Percentiles rank a stretch among this genome's conserved stretches.
phyloP scores from a whole-genome alignment of 768 basidiomycete genomes.

The Russula ochroleuca region DNA sequence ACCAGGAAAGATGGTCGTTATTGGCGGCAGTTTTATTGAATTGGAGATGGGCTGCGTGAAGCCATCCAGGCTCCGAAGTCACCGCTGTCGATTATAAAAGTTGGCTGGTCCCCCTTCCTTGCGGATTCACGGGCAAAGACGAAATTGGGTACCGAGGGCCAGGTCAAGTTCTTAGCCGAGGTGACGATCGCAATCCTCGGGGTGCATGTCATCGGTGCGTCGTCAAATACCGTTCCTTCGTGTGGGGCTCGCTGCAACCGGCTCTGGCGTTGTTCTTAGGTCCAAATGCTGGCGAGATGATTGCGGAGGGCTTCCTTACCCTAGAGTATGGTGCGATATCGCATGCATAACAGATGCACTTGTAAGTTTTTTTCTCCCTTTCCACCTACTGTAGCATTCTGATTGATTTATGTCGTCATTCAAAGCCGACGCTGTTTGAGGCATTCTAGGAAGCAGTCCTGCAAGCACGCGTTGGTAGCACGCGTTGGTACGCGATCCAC shows the following conservation, averaged over 20 bases:
- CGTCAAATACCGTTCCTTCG: no score
- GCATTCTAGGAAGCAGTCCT: slow-evolving; percentile 53
- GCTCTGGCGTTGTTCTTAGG: no score
- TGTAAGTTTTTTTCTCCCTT: slow-evolving; percentile 52
- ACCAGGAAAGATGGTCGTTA: slow-evolving; percentile 94
- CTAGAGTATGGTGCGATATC: slow-evolving; percentile 42
- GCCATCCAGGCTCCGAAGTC: slow-evolving; percentile 89
- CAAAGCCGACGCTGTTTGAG: slow-evolving; percentile 65
- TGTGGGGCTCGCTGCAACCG: no score
- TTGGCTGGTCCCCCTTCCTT: slow-evolving; percentile 92
- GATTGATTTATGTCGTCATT: not conserved
- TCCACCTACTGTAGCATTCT: not conserved
- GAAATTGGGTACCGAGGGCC: slow-evolving; percentile 87
- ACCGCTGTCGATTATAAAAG: slow-evolving; percentile 95
- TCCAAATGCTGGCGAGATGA: slow-evolving; percentile 94
- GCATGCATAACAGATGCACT: slow-evolving; percentile 91
- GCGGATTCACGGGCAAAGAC: slow-evolving; percentile 99
- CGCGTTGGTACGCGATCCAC: no score
- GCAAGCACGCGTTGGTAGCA: slow-evolving; percentile 44
- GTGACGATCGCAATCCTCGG: slow-evolving; percentile 94
- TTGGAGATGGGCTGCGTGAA: slow-evolving; percentile 98
- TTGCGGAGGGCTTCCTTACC: slow-evolving; percentile 53
- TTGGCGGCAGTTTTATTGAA: slow-evolving; percentile 97
- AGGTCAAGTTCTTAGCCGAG: slow-evolving; percentile 93
- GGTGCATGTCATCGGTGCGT: slow-evolving; percentile 82